These are phyloP conservation scores for Nepenthes gracilis DNA, from an alignment of 148 eudicot genomes.

Conservation along the genomic window DNA sequence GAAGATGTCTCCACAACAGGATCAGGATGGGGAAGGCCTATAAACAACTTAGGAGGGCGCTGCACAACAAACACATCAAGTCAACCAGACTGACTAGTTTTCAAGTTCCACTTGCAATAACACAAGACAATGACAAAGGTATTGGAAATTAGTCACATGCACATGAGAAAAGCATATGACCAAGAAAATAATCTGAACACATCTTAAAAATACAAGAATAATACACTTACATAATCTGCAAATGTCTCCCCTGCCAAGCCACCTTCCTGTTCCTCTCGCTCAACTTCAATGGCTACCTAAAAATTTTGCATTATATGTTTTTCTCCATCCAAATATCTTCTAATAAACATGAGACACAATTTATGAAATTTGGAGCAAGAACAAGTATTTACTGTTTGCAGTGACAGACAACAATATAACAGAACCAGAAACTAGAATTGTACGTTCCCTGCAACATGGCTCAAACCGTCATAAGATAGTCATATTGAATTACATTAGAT, in stretches of 20 bases:
- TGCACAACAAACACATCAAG: slow-evolving; percentile 24
- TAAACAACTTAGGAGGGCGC: slow-evolving; percentile 86
- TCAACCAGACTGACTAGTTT: not conserved
- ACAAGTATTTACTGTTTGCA: too few species aligned
- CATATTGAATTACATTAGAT: not conserved
- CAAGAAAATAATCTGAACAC: not conserved
- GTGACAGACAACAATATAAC: too few species aligned
- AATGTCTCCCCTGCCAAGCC: slow-evolving; percentile 82
- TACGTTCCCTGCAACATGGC: too few species aligned
- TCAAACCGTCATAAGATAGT: too few species aligned
- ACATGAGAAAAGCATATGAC: not conserved
- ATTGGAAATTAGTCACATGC: not conserved
- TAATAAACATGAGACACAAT: not conserved
- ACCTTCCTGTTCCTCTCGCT: slow-evolving; percentile 92
- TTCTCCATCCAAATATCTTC: not conserved
- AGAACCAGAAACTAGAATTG: too few species aligned
- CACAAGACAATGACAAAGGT: not conserved
- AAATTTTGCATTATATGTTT: not conserved
- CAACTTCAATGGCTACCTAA: slow-evolving; percentile 91
- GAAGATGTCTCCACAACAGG: slow-evolving; percentile 96
- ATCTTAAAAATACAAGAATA: not conserved
- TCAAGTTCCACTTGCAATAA: not conserved
- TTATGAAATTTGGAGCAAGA: not conserved
- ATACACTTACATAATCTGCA: slow-evolving; percentile 61
- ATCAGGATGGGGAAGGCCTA: slow-evolving; percentile 97